These are phyloP conservation scores for Thecaphora frezii DNA, from an alignment of 1,284 basidiomycete species.

Conservation along the genomic window DNA sequence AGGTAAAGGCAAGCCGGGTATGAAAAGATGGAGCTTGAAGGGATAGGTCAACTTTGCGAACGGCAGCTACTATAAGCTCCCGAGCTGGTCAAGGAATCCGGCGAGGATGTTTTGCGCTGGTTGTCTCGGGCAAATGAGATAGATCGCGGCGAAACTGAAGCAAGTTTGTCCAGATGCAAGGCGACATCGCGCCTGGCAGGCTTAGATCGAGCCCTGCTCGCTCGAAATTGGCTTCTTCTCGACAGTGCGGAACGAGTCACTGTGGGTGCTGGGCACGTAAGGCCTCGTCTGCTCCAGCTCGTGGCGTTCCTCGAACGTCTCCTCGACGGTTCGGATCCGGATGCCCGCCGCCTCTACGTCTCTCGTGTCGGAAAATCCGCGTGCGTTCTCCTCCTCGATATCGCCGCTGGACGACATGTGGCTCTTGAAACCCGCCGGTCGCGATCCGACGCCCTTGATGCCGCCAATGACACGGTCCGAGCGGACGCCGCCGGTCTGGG, in stretches of 20 bases:
- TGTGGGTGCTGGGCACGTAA: constrained; percentile 35
- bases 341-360: constrained; percentile 33
- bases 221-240: constrained; percentile 21
- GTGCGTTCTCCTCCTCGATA: constrained; percentile 15
- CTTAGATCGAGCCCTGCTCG: constrained; percentile 23
- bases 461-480: constrained; percentile 30
- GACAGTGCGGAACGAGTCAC: constrained; percentile 23
- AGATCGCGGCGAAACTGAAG: too few species aligned
- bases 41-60: too few species aligned
- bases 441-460: constrained; percentile 29
- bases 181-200: background rate
- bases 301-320: constrained; percentile 44
- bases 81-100: too few species aligned
- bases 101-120: too few species aligned
- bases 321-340: constrained; percentile 47
- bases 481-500: constrained; percentile 4
- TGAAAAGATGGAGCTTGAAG: too few species aligned
- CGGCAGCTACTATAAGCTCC: too few species aligned
- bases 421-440: constrained; percentile 30
- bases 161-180: too few species aligned
- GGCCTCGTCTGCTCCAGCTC: constrained; percentile 17
- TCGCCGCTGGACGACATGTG: constrained; percentile 26
- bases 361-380: constrained; percentile 13
- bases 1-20: too few species aligned
- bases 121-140: too few species aligned